These are phyloP conservation scores for Capsicum baccatum DNA, from an alignment of 257 asterid genomes.

Conservation along the genomic window DNA sequence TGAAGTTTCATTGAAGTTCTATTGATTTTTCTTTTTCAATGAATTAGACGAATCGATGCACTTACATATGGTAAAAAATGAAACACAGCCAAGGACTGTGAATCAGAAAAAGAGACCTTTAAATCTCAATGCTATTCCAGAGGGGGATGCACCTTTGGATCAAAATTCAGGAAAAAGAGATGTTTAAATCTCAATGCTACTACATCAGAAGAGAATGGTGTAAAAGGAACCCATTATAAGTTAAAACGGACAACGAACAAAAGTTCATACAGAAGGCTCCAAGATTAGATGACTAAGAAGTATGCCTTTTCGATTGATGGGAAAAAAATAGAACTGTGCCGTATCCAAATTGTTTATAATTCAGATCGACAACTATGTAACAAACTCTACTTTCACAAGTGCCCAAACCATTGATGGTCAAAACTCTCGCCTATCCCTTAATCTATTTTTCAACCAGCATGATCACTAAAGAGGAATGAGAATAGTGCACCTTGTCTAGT, in stretches of 20 bases:
- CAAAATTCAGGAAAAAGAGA: slow-evolving; percentile 56
- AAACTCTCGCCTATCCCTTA: background rate
- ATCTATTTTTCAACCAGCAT: slow-evolving; percentile 3
- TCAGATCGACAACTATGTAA: background rate
- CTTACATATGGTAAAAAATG: slow-evolving; percentile 47
- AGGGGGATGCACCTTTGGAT: slow-evolving; percentile 83
- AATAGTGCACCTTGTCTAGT: background rate
- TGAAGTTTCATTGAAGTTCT: background rate
- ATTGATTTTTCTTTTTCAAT: background rate
- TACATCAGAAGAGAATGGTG: no score
- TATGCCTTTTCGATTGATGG: background rate
- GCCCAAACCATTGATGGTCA: background rate
- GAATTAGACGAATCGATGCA: background rate
- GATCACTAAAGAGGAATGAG: background rate
- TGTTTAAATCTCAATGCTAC: no score
- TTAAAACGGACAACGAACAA: background rate
- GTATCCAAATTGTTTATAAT: background rate
- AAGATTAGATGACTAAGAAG: slow-evolving; percentile 2
- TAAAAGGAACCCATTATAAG: background rate
- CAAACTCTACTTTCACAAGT: background rate
- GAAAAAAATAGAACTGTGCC: background rate
- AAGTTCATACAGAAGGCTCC: background rate
- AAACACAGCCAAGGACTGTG: slow-evolving; percentile 90
- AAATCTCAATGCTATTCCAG: slow-evolving; percentile 73
- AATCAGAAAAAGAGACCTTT: slow-evolving; percentile 74